Conservation (phyloP, 129 eudicot species). For the Ambrosia artemisiifolia region DNA sequence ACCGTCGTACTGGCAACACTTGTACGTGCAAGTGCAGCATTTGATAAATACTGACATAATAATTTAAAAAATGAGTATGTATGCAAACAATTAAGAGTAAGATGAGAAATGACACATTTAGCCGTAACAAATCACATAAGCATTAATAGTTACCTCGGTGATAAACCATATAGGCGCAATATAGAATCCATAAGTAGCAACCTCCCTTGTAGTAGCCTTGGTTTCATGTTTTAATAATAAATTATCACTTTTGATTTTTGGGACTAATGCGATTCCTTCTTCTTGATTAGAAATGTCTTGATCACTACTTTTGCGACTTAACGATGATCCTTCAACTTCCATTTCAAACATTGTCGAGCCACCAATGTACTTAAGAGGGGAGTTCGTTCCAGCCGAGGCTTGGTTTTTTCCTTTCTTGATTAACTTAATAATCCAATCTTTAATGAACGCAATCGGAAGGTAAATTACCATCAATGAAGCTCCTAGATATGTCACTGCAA, state of each 20-base stretch:
- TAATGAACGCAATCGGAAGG: slow-evolving; percentile 85
- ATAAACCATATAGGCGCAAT: slow-evolving; percentile 96
- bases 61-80: not conserved
- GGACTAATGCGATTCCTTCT: slow-evolving; percentile 62
- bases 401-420: slow-evolving; percentile 49
- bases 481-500: slow-evolving; percentile 99
- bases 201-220: slow-evolving; percentile 60
- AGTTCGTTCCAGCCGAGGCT: slow-evolving; percentile 31
- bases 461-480: slow-evolving; percentile 95
- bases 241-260: slow-evolving; percentile 34
- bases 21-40: slow-evolving; percentile 97
- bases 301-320: slow-evolving; percentile 67
- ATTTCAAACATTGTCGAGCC: slow-evolving; percentile 56
- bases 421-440: slow-evolving; percentile 58
- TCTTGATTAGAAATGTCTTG: slow-evolving; percentile 54
- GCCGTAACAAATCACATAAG: not conserved
- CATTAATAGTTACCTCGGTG: slow-evolving; percentile 64
- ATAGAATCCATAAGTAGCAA: slow-evolving; percentile 80
- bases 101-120: not conserved
- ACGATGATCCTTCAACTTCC: slow-evolving; percentile 53
- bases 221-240: slow-evolving; percentile 39
- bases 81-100: not conserved
- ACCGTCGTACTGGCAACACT: slow-evolving; percentile 99
- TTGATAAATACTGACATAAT: slow-evolving; percentile 74
- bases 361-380: slow-evolving; percentile 61